Conservation (phyloP, 495 filamentous ascomycete species). For the Penicillium herquei region DNA sequence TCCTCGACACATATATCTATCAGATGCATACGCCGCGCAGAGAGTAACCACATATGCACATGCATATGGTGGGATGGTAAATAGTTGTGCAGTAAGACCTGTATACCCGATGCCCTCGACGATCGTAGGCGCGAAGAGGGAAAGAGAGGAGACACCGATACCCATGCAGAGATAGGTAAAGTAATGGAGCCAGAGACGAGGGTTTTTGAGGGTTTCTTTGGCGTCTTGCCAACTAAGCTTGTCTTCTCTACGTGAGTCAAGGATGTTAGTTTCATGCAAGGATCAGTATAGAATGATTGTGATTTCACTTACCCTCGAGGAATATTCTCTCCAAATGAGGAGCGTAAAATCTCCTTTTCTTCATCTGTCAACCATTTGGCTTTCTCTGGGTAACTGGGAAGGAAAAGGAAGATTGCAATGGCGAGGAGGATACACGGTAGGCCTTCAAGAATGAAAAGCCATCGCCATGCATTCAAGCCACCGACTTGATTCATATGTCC, state of each 20-base stretch:
- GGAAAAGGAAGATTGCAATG: not conserved
- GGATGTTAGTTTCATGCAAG: not conserved
- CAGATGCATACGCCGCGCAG: not conserved
- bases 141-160: not conserved
- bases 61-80: not conserved
- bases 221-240: not conserved
- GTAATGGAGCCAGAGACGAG: not conserved
- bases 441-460: conserved; percentile 1
- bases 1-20: not conserved
- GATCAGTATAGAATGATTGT: not conserved
- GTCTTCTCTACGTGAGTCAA: not conserved
- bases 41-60: not conserved
- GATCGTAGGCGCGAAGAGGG: not conserved
- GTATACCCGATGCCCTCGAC: not conserved
- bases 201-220: not conserved
- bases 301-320: not conserved
- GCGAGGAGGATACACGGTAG: not conserved
- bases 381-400: not conserved
- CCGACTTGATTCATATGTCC: not conserved
- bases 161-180: not conserved
- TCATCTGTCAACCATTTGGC: not conserved
- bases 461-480: not conserved
- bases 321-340: not conserved
- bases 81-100: not conserved
- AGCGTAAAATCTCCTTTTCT: not conserved